These are phyloP conservation scores for Selaginella tamariscina DNA, from an alignment of 75 land plant genomes.

Conservation along the genomic window DNA sequence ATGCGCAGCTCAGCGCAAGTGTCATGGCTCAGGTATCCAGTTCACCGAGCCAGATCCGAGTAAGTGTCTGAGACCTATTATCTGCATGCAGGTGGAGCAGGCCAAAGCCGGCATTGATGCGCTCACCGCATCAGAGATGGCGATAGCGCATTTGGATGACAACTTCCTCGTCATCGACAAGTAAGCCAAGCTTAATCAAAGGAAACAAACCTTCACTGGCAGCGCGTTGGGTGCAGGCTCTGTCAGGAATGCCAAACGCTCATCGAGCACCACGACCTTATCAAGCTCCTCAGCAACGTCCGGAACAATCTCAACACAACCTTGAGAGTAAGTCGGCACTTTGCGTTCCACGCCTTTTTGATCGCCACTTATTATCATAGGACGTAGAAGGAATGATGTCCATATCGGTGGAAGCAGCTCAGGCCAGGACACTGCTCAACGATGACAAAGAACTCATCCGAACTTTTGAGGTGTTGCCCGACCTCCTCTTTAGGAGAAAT, in stretches of 20 bases:
- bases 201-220: not conserved
- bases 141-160: slow-evolving; percentile 52
- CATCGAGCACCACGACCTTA: slow-evolving; percentile 94
- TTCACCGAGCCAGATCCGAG: not conserved
- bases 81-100: slow-evolving; percentile 65
- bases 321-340: slow-evolving; percentile 44
- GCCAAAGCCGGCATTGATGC: slow-evolving; percentile 86
- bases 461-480: slow-evolving; percentile 65
- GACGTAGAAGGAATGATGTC: slow-evolving; percentile 99
- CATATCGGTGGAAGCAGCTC: slow-evolving; percentile 89
- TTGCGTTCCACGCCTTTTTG: slow-evolving; percentile 3
- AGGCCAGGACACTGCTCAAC: slow-evolving; percentile 67
- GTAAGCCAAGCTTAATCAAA: slow-evolving; percentile 24
- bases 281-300: slow-evolving; percentile 96
- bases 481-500: not conserved
- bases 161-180: slow-evolving; percentile 80
- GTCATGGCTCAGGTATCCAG: slow-evolving; percentile 71
- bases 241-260: slow-evolving; percentile 93
- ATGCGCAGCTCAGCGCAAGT: slow-evolving; percentile 95
- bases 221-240: slow-evolving; percentile 34
- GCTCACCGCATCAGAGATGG: slow-evolving; percentile 53
- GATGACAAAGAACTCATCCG: slow-evolving; percentile 81
- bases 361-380: too few relatives aligned
- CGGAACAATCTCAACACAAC: slow-evolving; percentile 92
- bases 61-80: not conserved